Evolutionary conservation across 257 asterid genomes (phyloP), one percentile per base, ranked within the genome.

Genomic region (Solanum sitiens): DNA sequence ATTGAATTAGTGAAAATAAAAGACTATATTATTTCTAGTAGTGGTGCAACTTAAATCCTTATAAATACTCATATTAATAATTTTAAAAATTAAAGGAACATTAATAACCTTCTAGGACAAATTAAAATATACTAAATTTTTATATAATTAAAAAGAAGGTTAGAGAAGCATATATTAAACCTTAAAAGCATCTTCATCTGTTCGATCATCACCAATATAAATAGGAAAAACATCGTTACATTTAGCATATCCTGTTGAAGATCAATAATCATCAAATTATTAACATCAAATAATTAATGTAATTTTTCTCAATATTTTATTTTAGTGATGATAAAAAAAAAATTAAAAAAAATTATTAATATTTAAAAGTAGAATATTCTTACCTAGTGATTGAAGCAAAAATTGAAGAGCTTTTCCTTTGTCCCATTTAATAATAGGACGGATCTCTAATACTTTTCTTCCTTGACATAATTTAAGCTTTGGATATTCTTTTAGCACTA

Each of bases 361-460:
- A 25, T 6, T 6, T 2, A 25, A 67, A 25, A 67, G 4, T 67
- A 25, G 73, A 67, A 67, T 67, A 67, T 67, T 25, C 96, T 89
- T 83, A 96, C 99, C 99, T 82, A 96, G 98, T 40, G 99, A 95
- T 90, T 95, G 95, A 47, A 96, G 85, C 79, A 96, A 92, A 89
- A 96, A 96, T 88, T 96, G 98, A 86, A 96, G 93, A 61, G 99
- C 98, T 91, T 95, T 96, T 86, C 99, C 99, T 82, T 96, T 96
- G 95, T 95, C 98, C 99, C 99, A 96, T 91, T 94, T 95, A 91
- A 96, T 95, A 67, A 94, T 93, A 9, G 99, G 99, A 45, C 99
- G 98, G n/a, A 96, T 94, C 90, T 96, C 99, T 30, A 96, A 89
- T 63, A 95, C 99, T 95, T 94, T 96, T 88, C 98, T 91, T 65